phyloP scores from a whole-genome alignment of 2,329 filamentous ascomycete species.

The Sporothrix luriei region DNA sequence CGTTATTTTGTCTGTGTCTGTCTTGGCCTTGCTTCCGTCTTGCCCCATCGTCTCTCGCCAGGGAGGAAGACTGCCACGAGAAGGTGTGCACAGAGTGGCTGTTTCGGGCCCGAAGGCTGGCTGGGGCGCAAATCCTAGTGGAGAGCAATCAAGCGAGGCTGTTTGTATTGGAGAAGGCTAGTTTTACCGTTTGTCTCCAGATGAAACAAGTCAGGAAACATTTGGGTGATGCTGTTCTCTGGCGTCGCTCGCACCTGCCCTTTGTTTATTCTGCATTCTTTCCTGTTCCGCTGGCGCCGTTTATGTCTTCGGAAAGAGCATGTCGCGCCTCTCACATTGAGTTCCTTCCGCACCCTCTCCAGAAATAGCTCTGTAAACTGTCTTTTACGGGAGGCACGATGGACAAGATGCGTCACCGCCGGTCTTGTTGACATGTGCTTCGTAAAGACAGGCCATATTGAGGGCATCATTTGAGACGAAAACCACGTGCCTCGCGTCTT shows the following conservation, averaged over 20 bases:
- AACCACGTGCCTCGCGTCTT: not conserved
- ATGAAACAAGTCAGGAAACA: not conserved
- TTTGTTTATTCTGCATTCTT: not conserved
- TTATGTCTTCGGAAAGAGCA: not conserved
- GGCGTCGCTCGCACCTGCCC: conserved; percentile 2
- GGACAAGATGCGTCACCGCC: not conserved
- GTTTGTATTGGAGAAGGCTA: conserved; percentile 4
- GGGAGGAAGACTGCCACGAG: not conserved
- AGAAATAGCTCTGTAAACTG: too few relatives aligned
- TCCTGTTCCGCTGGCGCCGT: not conserved
- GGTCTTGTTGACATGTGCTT: not conserved
- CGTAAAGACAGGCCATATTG: too few relatives aligned
- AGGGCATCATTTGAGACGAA: not conserved
- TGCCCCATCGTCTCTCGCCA: not conserved
- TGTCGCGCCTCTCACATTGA: too few relatives aligned
- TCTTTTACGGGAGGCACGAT: not conserved
- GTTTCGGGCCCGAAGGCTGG: not conserved
- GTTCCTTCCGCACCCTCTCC: too few relatives aligned
- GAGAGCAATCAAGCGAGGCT: not conserved
- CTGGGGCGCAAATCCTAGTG: not conserved
- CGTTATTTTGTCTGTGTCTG: not conserved
- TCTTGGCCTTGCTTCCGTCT: not conserved
- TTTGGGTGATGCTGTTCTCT: not conserved
- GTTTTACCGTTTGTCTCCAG: not conserved
- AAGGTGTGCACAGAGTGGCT: too few relatives aligned